Base-by-base conservation (phyloP, 352 stramenopile genomes). In the Pseudoperonospora humuli region DNA sequence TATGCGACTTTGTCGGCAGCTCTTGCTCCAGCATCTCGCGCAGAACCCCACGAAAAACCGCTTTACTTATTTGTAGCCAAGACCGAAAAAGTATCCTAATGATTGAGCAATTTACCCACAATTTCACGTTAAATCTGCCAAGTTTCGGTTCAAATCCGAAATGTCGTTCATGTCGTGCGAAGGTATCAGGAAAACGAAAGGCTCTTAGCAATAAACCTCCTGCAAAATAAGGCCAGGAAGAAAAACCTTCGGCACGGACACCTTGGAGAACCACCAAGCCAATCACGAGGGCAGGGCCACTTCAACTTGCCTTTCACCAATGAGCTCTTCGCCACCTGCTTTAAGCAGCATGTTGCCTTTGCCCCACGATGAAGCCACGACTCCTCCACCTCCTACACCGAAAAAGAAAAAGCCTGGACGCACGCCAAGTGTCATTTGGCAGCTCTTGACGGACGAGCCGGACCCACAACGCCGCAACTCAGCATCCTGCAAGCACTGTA, bases 401-500 rank as follows among this genome's bases (percentile, higher is more conserved):
- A 86, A 84, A 60, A 90, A 90, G 57, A 90, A 90, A 56, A 84
- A 84, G 24, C 67, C 72, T 14, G 72, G 72, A 0, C 60, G 72
- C n/a, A 76, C 66, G 5, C 72, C 69, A 7, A 82, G 69, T 41
- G 64, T 72, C 62, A 90, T 90, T 39, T 90, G 77, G 78, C 63
- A 84, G 58, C 65, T 91, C 39, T 63, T 91, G 44, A 91, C 78
- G 23, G 78, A 91, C 57, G 78, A 91, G 38, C 67, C 71, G 10
- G 70, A 86, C 56, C 78, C 78, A 39, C 75, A 91, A 49, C 71
- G 75, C 7, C 75, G 75, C 53, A 88, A 88, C 39, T 59, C 78
- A 6, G 70, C 78, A 23, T 54, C 71, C 20, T 91, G 78, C 57
- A 91, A 91, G 55, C 78, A 91, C 55, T 91, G 78, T 61, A 86